Evolutionary conservation across 257 asterid species (phyloP).

Genomic region (Solanum lycopersicoides): DNA sequence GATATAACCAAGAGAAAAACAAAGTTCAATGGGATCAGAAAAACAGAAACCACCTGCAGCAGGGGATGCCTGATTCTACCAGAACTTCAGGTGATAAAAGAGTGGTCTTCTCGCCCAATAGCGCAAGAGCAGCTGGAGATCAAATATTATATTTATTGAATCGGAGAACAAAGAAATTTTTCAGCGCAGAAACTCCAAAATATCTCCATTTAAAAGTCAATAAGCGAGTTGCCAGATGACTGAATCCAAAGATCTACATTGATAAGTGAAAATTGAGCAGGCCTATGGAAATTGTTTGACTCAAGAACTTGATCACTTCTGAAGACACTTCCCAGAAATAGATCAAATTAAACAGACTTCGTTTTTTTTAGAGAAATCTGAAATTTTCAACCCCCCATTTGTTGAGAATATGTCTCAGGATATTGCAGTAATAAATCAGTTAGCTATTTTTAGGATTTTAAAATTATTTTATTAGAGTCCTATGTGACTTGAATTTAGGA

Average conservation of each 20-base stretch:
- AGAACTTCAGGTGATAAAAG: slow-evolving; percentile 81
- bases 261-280: not conserved
- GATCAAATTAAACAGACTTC: not conserved
- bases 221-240: not conserved
- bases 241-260: not conserved
- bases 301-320: not conserved
- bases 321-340: not conserved
- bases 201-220: not conserved
- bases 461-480: too few species aligned
- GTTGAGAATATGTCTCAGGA: too few species aligned
- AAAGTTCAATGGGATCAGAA: slow-evolving; percentile 1
- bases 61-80: slow-evolving; percentile 80
- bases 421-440: too few species aligned
- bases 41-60: slow-evolving; percentile 71
- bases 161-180: slow-evolving; percentile 8
- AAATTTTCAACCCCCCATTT: not conserved
- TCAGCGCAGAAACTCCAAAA: slow-evolving; percentile 4
- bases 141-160: slow-evolving; percentile 10
- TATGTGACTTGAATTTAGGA: too few species aligned
- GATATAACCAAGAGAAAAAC: not conserved
- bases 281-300: not conserved
- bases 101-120: slow-evolving; percentile 92
- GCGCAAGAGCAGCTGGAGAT: slow-evolving; percentile 77
- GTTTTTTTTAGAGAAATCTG: not conserved
- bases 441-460: too few species aligned